Base-by-base conservation (phyloP, 192 early-diverging fungal genomes). In the Coemansia sp. region DNA sequence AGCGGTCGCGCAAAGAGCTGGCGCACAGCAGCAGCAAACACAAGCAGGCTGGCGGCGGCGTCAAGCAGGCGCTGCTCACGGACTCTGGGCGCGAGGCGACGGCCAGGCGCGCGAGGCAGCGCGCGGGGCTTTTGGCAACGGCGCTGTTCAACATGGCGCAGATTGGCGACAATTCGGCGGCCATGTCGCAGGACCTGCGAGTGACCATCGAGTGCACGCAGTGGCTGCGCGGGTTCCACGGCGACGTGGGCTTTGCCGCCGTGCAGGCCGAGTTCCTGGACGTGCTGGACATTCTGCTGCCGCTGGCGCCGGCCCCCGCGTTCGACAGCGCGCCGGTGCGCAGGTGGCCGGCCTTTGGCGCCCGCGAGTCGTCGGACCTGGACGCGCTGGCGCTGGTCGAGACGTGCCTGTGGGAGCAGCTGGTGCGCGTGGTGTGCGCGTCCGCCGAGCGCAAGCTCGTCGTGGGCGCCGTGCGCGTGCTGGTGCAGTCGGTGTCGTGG, bases 371-470 rank as follows among this genome's bases (percentile, higher is more conserved):
- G 13, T 39, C 60, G 39, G 27, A n/a, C 3, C 33, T 77, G 72
- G 80, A 82, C 20, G 72, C 75, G 22, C 72, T 74, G 16, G 70
- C 70, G 58, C 60, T 75, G 15, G 81, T 83, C 0, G 76, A 83
- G 73, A 68, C 81, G 43, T 78, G 76, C 24, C 39, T 83, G 71
- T 83, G 81, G 81, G 73, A 77, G 40, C 73, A 83, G 73, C 76
- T 83, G 24, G 73, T 83, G 39, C 73, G 73, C 3, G 22, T 79
- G 11, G 36, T 76, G 70, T 52, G 68, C 27, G 31, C 33, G 39
- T 83, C 81, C 47, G 50, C 58, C 2, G 81, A 83, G 66, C 76
- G 76, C 33, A 68, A 71, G 41, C 70, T 78, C 15, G 81, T 83
- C 0, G 15, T 84, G 7, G 81, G 81, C 29, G 73, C 81, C 6